These are phyloP conservation scores for Podospora sp. DNA, from an alignment of 495 filamentous ascomycete species.

Conservation along the genomic window DNA sequence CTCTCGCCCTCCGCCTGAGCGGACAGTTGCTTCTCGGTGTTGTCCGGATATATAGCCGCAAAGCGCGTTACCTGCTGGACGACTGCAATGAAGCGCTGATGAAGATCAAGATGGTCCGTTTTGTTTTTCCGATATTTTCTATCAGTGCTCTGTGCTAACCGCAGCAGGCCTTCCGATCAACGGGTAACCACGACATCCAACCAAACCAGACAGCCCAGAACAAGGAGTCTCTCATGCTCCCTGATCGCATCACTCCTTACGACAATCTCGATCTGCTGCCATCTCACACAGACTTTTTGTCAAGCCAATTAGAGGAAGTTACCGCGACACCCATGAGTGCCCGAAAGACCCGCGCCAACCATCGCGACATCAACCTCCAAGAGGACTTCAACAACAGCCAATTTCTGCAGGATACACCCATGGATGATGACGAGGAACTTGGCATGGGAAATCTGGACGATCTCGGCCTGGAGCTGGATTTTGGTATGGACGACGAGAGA, in stretches of 20 bases:
- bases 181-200: constrained; percentile 79
- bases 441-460: constrained; percentile 58
- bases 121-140: not conserved
- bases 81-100: constrained; percentile 96
- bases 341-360: constrained; percentile 54
- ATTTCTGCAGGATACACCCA: constrained; percentile 66
- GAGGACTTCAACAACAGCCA: constrained; percentile 65
- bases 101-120: constrained; percentile 94
- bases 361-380: constrained; percentile 65
- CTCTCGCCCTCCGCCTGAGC: constrained; percentile 90
- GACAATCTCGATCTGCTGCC: constrained; percentile 72
- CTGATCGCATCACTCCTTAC: constrained; percentile 85
- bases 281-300: constrained; percentile 71
- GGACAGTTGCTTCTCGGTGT: constrained; percentile 94
- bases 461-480: constrained; percentile 60
- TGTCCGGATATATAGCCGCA: constrained; percentile 94
- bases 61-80: constrained; percentile 92
- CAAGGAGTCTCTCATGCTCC: constrained; percentile 74
- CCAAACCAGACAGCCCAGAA: constrained; percentile 62
- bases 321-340: constrained; percentile 52
- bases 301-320: constrained; percentile 65
- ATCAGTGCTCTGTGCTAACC: constrained; percentile 21
- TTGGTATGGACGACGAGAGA: constrained; percentile 57
- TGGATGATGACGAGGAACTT: constrained; percentile 56
- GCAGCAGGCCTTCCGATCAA: constrained; percentile 71